These are phyloP conservation scores for Silene latifolia DNA, from an alignment of 148 eudicot genomes.

Conservation along the genomic window DNA sequence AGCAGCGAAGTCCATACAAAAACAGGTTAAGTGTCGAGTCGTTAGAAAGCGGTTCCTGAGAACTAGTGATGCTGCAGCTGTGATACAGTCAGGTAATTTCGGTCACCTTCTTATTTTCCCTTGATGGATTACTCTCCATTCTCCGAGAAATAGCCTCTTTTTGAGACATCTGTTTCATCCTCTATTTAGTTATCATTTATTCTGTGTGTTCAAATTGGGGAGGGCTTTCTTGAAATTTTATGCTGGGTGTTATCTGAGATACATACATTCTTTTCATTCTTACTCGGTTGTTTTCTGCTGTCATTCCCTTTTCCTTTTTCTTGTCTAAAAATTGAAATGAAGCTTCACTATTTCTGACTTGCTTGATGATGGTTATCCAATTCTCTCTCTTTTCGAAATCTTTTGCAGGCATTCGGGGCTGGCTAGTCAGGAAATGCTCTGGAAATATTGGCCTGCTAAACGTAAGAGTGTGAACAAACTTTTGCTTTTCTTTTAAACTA, in stretches of 20 bases:
- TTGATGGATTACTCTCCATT: background rate
- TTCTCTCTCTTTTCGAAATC: conserved; percentile 7
- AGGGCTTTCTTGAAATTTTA: background rate
- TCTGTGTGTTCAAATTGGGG: too few species aligned
- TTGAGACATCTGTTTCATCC: too few species aligned
- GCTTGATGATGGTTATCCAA: conserved; percentile 3
- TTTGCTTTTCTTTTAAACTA: background rate
- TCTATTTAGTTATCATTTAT: too few species aligned
- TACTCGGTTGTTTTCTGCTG: background rate
- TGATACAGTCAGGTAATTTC: conserved; percentile 69
- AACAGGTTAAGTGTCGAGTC: conserved; percentile 47
- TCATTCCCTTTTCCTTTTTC: background rate
- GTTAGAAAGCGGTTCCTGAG: conserved; percentile 42
- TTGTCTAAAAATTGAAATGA: conserved; percentile 5
- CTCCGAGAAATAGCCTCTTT: background rate
- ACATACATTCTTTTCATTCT: too few species aligned
- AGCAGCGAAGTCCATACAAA: conserved; percentile 78
- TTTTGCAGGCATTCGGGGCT: conserved; percentile 80
- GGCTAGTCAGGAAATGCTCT: conserved; percentile 89
- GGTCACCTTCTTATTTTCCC: background rate
- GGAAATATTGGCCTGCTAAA: conserved; percentile 73
- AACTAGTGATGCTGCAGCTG: conserved; percentile 48
- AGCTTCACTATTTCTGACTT: background rate
- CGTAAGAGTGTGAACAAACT: conserved; percentile 56
- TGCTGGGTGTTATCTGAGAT: too few species aligned